These are phyloP conservation scores for Rhodotorula taiwanensis DNA, from an alignment of 768 basidiomycete genomes.

Conservation along the genomic window DNA sequence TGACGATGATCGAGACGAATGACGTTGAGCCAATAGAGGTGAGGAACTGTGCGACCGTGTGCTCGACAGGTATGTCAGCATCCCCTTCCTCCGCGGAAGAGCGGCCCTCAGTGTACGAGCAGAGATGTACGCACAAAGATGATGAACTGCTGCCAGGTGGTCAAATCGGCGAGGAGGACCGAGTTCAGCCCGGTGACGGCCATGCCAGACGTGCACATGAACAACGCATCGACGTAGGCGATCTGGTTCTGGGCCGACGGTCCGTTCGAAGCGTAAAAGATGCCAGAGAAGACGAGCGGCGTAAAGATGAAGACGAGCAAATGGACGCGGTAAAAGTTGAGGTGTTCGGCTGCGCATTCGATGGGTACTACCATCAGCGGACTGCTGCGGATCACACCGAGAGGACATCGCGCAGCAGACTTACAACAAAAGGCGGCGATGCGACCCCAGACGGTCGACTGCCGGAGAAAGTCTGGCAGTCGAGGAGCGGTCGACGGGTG, in stretches of 20 bases:
- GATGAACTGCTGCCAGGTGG: conserved; percentile 44
- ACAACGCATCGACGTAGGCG: conserved; percentile 69
- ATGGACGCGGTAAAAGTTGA: conserved; percentile 61
- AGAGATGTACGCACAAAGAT: conserved; percentile 49
- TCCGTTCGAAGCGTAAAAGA: conserved; percentile 77
- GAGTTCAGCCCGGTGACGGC: conserved; percentile 54
- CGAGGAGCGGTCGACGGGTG: conserved; percentile 23
- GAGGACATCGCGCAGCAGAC: not conserved
- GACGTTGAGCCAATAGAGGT: conserved; percentile 50
- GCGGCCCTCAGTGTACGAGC: too few species aligned
- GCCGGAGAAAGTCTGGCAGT: conserved; percentile 15
- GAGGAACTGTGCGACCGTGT: not conserved
- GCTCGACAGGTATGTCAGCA: not conserved
- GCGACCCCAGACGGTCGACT: conserved; percentile 4
- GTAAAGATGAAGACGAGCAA: conserved; percentile 52
- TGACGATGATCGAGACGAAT: conserved; percentile 73
- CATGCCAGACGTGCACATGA: conserved; percentile 68
- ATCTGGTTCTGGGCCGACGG: conserved; percentile 53
- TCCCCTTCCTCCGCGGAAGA: not conserved
- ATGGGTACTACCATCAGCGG: not conserved
- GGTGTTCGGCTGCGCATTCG: conserved; percentile 39
- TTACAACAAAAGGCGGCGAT: conserved; percentile 57
- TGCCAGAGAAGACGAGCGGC: conserved; percentile 68
- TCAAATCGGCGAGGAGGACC: conserved; percentile 39
- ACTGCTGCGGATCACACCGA: too few species aligned